Percentiles rank a stretch among this genome's conserved stretches.
These are phyloP conservation scores for Boletus pseudopeckii DNA, from an alignment of 768 basidiomycete species.

Conservation along the genomic window DNA sequence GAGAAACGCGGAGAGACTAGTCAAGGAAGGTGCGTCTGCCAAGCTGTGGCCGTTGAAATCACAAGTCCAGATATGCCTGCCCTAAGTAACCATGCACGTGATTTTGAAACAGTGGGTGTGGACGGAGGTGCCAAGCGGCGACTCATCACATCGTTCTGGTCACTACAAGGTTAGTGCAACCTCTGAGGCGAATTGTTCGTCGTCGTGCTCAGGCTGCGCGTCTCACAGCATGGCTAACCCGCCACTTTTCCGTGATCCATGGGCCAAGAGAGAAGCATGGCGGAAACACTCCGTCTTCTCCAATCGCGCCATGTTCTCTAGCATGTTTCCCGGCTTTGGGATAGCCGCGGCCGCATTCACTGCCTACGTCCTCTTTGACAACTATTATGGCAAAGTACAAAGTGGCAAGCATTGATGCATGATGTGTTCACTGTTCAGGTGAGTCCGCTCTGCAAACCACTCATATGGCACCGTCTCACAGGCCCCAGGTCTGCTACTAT, in stretches of 20 bases:
- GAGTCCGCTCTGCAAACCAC: background rate
- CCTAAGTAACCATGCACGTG: slow-evolving; percentile 45
- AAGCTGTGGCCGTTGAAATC: slow-evolving; percentile 25
- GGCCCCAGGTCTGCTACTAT: background rate
- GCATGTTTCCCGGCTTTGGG: slow-evolving; percentile 92
- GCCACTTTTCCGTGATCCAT: slow-evolving; percentile 87
- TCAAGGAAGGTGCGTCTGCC: slow-evolving; percentile 27
- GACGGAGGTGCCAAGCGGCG: background rate
- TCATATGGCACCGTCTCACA: slow-evolving; percentile 1
- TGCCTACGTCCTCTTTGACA: slow-evolving; percentile 85
- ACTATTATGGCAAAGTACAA: slow-evolving; percentile 48
- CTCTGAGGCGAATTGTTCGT: background rate
- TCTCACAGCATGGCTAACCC: slow-evolving; percentile 52
- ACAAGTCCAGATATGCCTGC: slow-evolving; percentile 50
- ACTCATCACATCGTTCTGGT: slow-evolving; percentile 7
- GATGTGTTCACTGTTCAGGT: slow-evolving; percentile 12
- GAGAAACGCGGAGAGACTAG: slow-evolving; percentile 30
- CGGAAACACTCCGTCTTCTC: slow-evolving; percentile 87
- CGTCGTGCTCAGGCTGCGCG: slow-evolving; percentile 10
- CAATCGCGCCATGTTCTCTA: slow-evolving; percentile 82
- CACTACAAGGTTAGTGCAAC: slow-evolving; percentile 18
- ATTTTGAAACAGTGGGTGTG: slow-evolving; percentile 2
- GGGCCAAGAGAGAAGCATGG: slow-evolving; percentile 94
- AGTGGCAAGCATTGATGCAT: slow-evolving; percentile 19
- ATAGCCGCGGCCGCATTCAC: slow-evolving; percentile 91